phyloP scores from a whole-genome alignment of 257 asterid species.

The Lithospermum erythrorhizon region DNA sequence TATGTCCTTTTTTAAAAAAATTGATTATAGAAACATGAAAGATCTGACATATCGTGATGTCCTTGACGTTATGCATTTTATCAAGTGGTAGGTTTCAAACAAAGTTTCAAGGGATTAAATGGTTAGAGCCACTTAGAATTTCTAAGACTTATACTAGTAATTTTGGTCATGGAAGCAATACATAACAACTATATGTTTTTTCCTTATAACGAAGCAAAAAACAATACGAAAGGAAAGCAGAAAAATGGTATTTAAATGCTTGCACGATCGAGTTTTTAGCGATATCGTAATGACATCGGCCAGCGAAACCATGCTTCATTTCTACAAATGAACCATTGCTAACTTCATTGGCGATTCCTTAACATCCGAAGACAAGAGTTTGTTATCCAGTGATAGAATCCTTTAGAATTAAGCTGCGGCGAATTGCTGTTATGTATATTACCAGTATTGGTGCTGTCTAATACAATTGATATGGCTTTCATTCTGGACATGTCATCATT shows the following conservation, averaged over 20 bases:
- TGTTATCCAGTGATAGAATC: conserved; percentile 13
- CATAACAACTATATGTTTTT: neutral
- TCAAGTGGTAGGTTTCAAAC: neutral
- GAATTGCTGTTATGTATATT: neutral
- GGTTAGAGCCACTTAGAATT: no score
- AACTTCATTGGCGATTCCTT: conserved; percentile 78
- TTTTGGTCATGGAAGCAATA: neutral
- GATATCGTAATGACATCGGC: conserved; percentile 98
- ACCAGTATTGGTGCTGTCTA: conserved; percentile 81
- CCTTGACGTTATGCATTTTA: no score
- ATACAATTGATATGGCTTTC: conserved; percentile 74
- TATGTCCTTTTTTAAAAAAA: no score
- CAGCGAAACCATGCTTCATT: conserved; percentile 99
- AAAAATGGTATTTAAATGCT: conserved; percentile 13
- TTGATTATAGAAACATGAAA: no score
- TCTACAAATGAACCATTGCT: conserved; percentile 95
- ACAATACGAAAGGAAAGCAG: neutral
- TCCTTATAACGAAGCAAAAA: no score
- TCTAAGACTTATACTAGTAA: no score
- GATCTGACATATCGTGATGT: neutral
- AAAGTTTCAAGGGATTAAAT: no score
- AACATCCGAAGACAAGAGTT: conserved; percentile 8
- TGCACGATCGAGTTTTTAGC: conserved; percentile 89
- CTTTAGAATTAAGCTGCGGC: conserved; percentile 1
- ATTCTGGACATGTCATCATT: conserved; percentile 68